Conservation (phyloP, 352 stramenopile genomes). For the Pythium oligandrum region DNA sequence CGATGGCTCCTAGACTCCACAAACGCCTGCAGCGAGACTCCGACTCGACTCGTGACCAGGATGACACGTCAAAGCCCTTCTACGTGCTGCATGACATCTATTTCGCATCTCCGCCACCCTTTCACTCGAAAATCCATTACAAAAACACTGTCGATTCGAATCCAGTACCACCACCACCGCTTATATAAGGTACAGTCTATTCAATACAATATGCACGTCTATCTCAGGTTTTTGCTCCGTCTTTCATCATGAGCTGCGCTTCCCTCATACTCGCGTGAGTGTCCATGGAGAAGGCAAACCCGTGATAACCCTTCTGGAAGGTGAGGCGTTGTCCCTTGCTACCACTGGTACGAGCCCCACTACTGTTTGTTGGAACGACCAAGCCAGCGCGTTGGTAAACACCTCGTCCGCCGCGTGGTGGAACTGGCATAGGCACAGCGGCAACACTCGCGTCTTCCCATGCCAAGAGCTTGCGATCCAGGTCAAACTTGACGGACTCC, state of each 20-base stretch:
- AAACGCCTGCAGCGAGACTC: too few species aligned
- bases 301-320: conserved; percentile 42
- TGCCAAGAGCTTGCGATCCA: conserved; percentile 43
- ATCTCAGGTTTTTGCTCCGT: too few species aligned
- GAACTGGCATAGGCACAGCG: conserved; percentile 38
- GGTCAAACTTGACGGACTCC: conserved; percentile 64
- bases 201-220: too few species aligned
- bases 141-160: too few species aligned
- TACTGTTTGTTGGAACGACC: conserved; percentile 31
- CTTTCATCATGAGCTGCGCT: conserved; percentile 28
- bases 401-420: conserved; percentile 4
- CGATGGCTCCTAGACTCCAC: too few species aligned
- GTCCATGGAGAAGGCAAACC: conserved; percentile 74
- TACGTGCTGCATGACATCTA: too few species aligned
- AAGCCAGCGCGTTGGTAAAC: conserved; percentile 21
- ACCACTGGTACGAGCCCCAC: not conserved
- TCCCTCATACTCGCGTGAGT: conserved; percentile 46
- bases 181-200: too few species aligned
- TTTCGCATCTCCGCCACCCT: too few species aligned
- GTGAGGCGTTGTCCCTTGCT: conserved; percentile 21
- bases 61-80: too few species aligned
- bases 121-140: too few species aligned
- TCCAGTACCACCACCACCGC: too few species aligned
- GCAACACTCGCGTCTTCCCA: conserved; percentile 66
- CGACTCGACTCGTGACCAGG: too few species aligned